Conservation (phyloP, 768 basidiomycete species). For the Fistulinella prunicolor region DNA sequence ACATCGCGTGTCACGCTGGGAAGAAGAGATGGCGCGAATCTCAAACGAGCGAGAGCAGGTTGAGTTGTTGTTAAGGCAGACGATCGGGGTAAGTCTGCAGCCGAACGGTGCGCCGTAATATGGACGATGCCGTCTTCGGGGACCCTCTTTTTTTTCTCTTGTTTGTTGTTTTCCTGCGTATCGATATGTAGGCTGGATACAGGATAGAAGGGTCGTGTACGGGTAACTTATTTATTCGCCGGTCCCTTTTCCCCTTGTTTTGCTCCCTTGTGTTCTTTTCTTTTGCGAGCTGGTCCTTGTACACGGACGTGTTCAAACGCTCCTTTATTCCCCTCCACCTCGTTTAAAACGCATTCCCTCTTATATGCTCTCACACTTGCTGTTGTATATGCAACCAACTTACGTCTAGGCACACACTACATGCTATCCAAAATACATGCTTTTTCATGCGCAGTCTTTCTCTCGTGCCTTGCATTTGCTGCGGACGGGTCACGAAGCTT, state of each 20-base stretch:
- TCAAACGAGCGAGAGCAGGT: slow-evolving; percentile 66
- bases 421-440: too few species aligned
- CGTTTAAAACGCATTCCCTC: too few species aligned
- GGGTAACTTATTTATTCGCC: background rate
- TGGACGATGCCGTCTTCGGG: background rate
- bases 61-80: slow-evolving; percentile 62
- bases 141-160: background rate
- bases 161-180: too few species aligned
- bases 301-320: background rate
- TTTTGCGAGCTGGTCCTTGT: background rate
- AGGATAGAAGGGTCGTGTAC: background rate
- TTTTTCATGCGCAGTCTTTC: too few species aligned
- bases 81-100: slow-evolving; percentile 45
- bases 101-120: slow-evolving; percentile 16
- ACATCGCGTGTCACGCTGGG: slow-evolving; percentile 64
- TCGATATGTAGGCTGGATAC: too few species aligned
- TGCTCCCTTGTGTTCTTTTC: too few species aligned
- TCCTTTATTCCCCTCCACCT: background rate
- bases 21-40: slow-evolving; percentile 65
- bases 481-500: too few species aligned
- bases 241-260: background rate
- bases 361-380: too few species aligned
- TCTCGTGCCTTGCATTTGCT: too few species aligned
- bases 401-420: too few species aligned
- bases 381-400: too few species aligned